Evolutionary conservation across 345 rosid species (phyloP).

Genomic region (Microthlaspi erraticum): DNA sequence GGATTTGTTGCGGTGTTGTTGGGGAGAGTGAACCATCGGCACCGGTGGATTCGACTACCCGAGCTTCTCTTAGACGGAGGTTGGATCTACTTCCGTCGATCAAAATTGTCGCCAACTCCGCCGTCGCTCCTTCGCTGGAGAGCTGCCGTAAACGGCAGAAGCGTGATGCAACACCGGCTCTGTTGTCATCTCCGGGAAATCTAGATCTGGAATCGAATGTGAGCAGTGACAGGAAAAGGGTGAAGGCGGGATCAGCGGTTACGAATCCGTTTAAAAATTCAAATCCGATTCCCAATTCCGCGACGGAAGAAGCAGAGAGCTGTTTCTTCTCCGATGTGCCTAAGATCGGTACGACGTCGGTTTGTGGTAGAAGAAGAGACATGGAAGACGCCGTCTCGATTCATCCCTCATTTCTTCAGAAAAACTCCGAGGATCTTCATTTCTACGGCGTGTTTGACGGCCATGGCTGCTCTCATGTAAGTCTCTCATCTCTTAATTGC

Average conservation of each 20-base stretch:
- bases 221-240: not conserved
- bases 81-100: conserved; percentile 64
- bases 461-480: conserved; percentile 99
- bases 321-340: conserved; percentile 39
- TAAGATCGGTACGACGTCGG: conserved; percentile 79
- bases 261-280: conserved; percentile 19
- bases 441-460: conserved; percentile 92
- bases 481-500: not conserved
- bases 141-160: conserved; percentile 58
- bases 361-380: conserved; percentile 89
- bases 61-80: conserved; percentile 58
- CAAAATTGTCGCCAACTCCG: conserved; percentile 54
- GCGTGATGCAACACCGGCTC: conserved; percentile 23
- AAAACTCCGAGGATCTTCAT: conserved; percentile 41
- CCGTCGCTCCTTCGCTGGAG: conserved; percentile 51
- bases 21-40: conserved; percentile 67
- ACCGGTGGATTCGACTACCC: conserved; percentile 56
- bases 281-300: not conserved
- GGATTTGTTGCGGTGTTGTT: conserved; percentile 77
- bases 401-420: conserved; percentile 48
- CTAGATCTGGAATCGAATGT: conserved; percentile 30
- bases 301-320: conserved; percentile 29
- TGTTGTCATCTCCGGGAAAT: not conserved
- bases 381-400: conserved; percentile 95
- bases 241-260: conserved; percentile 1